phyloP scores from a whole-genome alignment of 306 rosid genomes.

The Fagus sylvatica region DNA sequence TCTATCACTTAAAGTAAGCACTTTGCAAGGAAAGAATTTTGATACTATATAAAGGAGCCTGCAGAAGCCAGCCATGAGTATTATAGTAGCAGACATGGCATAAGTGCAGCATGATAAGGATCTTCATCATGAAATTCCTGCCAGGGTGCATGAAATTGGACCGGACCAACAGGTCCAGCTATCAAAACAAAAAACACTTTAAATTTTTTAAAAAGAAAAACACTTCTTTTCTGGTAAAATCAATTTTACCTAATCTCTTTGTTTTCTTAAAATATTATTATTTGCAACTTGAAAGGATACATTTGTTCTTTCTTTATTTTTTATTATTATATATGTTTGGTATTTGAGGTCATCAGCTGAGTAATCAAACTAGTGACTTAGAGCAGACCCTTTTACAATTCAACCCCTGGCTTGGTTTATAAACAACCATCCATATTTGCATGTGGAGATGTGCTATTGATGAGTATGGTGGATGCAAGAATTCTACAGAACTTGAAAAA shows the following conservation, averaged over 20 bases:
- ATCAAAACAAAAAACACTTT: neutral
- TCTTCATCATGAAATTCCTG: neutral
- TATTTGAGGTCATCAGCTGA: neutral
- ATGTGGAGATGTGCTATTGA: neutral
- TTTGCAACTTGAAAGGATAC: neutral
- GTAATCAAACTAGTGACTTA: neutral
- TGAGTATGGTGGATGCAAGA: neutral
- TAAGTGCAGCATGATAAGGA: neutral
- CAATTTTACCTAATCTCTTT: neutral
- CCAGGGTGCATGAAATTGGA: neutral
- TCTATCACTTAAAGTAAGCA: constrained; percentile 1
- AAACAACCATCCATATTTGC: neutral
- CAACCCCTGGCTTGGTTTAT: neutral
- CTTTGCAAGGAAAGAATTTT: neutral
- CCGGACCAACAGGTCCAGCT: neutral
- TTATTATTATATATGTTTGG: neutral
- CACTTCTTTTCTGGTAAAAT: neutral
- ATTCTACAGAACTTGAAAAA: neutral
- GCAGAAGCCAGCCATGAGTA: neutral
- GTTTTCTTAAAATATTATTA: neutral
- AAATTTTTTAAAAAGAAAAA: neutral
- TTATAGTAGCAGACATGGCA: neutral
- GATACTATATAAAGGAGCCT: neutral
- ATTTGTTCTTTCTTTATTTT: neutral
- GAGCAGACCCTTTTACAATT: neutral